phyloP scores from a whole-genome alignment of 768 basidiomycete genomes.

The Tubosaeta sp. region DNA sequence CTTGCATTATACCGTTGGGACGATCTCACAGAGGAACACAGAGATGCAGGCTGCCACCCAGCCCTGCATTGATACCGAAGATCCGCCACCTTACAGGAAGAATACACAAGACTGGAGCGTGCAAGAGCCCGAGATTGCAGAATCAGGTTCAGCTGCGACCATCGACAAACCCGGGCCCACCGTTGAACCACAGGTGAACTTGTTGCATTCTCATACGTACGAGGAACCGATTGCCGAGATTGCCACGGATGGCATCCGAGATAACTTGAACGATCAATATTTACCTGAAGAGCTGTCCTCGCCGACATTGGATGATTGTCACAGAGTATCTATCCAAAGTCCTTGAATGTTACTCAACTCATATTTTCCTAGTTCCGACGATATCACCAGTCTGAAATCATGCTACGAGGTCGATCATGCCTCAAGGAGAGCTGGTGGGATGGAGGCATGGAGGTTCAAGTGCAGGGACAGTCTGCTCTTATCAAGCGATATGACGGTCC shows the following conservation, averaged over 20 bases:
- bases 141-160: not conserved
- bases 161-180: constrained; percentile 1
- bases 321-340: constrained; percentile 27
- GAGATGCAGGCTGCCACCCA: not conserved
- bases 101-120: not conserved
- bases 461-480: constrained; percentile 37
- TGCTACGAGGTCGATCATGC: constrained; percentile 33
- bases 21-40: constrained; percentile 8
- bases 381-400: constrained; percentile 48
- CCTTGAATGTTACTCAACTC: not conserved
- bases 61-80: constrained; percentile 1
- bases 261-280: constrained; percentile 19
- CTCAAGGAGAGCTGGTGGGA: constrained; percentile 48
- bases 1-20: constrained; percentile 39
- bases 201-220: not conserved
- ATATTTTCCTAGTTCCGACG: constrained; percentile 37
- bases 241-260: constrained; percentile 11
- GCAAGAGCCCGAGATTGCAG: not conserved
- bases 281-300: constrained; percentile 20
- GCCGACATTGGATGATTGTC: constrained; percentile 24
- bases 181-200: not conserved
- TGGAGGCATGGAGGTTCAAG: constrained; percentile 38
- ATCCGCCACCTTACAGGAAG: constrained; percentile 22
- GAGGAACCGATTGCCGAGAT: constrained; percentile 20
- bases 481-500: constrained; percentile 44